Conservation (phyloP, 768 basidiomycete species). For the Porphyrellus cyaneotinctus region DNA sequence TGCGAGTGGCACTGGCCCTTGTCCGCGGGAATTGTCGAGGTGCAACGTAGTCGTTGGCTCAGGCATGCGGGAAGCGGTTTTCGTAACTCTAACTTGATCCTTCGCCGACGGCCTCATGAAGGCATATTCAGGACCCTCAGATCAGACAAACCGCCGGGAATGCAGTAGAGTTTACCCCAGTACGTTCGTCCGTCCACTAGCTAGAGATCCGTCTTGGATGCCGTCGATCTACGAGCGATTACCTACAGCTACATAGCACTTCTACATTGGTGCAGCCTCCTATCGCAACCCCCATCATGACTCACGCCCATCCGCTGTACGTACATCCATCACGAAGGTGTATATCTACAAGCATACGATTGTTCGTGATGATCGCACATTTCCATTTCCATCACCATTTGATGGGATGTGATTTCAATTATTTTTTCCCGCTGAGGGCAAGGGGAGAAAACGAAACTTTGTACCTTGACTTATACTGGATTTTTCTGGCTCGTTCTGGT, state of each 20-base stretch:
- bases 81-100: background rate
- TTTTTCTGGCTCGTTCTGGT: conserved; percentile 2
- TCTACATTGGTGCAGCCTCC: background rate
- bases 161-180: conserved; percentile 7
- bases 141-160: background rate
- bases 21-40: conserved; percentile 21
- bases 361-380: conserved; percentile 9
- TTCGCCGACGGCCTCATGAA: conserved; percentile 3
- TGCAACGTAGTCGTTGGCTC: conserved; percentile 20
- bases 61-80: conserved; percentile 21
- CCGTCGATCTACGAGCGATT: conserved; percentile 8
- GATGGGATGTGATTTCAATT: background rate
- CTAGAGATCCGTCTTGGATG: conserved; percentile 11
- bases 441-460: conserved; percentile 6
- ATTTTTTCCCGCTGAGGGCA: no score
- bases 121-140: background rate
- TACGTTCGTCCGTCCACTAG: background rate
- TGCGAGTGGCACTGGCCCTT: conserved; percentile 2
- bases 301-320: conserved; percentile 1
- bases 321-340: conserved; percentile 7
- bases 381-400: background rate
- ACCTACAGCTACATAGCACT: conserved; percentile 6
- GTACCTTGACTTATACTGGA: conserved; percentile 15
- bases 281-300: background rate
- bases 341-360: background rate